Conservation (phyloP, 2,329 filamentous ascomycete genomes). For the Cryphonectria radicalis region DNA sequence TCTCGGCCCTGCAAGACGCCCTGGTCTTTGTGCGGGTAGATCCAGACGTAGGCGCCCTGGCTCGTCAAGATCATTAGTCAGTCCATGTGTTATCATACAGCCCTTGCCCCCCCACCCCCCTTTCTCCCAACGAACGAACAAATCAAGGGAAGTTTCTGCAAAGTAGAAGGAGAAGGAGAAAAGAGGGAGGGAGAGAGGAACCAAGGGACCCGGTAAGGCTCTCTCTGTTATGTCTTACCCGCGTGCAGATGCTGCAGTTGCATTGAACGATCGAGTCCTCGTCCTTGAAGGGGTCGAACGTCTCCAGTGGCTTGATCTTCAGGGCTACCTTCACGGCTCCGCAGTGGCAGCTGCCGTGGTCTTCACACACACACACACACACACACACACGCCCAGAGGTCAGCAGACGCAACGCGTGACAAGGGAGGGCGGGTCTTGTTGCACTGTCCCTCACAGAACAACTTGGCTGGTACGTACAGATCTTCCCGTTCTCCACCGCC, state of each 20-base stretch:
- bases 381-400: neutral
- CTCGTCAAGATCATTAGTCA: slow-evolving; percentile 3
- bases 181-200: too few species aligned
- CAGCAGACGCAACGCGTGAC: neutral
- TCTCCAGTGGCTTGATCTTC: slow-evolving; percentile 44
- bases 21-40: slow-evolving; percentile 46
- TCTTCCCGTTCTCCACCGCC: slow-evolving; percentile 42
- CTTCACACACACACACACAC: neutral
- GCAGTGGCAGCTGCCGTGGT: slow-evolving; percentile 59
- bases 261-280: slow-evolving; percentile 45
- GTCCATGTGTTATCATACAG: neutral
- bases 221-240: slow-evolving; percentile 38
- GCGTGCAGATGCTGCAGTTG: slow-evolving; percentile 56
- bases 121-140: too few species aligned
- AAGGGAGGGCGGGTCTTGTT: neutral
- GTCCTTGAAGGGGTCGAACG: slow-evolving; percentile 36
- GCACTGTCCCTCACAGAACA: neutral
- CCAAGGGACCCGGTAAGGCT: neutral
- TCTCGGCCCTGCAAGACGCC: slow-evolving; percentile 47
- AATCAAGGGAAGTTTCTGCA: too few species aligned
- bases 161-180: too few species aligned
- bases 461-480: slow-evolving; percentile 35
- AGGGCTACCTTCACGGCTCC: slow-evolving; percentile 52
- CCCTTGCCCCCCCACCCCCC: too few species aligned
- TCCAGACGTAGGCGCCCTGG: slow-evolving; percentile 50